Conservation (phyloP, 2,329 filamentous ascomycete species). For the Byssochlamys sp. region DNA sequence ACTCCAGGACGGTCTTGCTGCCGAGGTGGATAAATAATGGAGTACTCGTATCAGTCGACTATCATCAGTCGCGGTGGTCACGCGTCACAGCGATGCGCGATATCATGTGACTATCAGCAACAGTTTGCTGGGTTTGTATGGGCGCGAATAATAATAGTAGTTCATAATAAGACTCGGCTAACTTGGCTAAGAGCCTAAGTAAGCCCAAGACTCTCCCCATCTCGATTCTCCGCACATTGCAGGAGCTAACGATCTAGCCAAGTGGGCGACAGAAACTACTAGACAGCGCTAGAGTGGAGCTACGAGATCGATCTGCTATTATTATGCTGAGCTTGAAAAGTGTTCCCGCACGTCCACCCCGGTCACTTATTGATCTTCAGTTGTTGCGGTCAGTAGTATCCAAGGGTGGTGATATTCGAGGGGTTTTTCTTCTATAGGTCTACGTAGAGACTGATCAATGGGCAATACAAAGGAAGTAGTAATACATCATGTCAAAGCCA, state of each 20-base stretch:
- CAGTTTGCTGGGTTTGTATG: neutral
- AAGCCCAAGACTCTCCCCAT: conserved; percentile 1
- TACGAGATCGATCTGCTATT: neutral
- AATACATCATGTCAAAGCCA: neutral
- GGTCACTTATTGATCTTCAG: neutral
- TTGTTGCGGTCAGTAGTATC: neutral
- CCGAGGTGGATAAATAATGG: neutral
- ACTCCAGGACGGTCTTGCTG: neutral
- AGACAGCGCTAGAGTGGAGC: neutral
- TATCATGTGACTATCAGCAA: neutral
- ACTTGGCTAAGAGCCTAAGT: neutral
- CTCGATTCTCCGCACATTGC: neutral
- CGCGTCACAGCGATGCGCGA: neutral
- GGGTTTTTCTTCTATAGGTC: neutral
- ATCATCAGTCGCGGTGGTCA: neutral
- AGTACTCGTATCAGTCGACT: neutral
- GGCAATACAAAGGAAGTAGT: neutral
- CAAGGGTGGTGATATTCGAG: neutral
- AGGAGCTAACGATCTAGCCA: neutral
- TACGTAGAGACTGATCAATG: neutral
- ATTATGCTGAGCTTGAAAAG: neutral
- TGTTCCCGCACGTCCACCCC: neutral
- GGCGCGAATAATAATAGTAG: no score
- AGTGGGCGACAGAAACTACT: neutral
- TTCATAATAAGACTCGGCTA: neutral